Evolutionary conservation across 768 basidiomycete genomes (phyloP), one percentile per base, ranked within the genome.

Genomic region (Lactarius sp.): DNA sequence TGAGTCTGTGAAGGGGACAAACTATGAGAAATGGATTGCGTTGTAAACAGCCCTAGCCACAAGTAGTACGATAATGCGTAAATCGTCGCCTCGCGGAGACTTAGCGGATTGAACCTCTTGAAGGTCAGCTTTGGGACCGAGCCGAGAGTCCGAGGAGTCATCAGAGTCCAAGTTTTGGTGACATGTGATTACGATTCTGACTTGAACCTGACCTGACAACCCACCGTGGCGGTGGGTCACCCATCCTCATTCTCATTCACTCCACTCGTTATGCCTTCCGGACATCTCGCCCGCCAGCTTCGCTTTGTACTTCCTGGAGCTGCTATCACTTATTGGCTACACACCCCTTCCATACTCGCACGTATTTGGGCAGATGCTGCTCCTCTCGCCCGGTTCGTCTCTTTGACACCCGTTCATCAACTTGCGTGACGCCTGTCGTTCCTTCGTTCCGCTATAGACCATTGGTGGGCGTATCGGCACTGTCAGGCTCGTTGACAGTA

Each of bases 231-330:
- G 18, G n/a, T 22, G 6, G 13, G 49, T 27, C 41, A 44, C 52
- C 52, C 42, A 46, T 51, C 31, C 20, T 22, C 52, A 27, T 37
- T 22, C 20, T 22, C 52, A 27, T 37, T 22, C 56, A 20, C 42
- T 20, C 52, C 3, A 36, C 47, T 22, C 22, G 14, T 51, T 22
- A 67, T 67, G 66, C 52, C 49, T 52, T 68, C 59, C 31, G 61
- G 58, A 31, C 85, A 90, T 72, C 82, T 84, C 1, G 71, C 83
- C 60, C 80, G 81, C 55, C 89, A 90, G 76, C 80, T 91, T 70
- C 88, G 90, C 71, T 85, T 90, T 60, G 82, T 90, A 52, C 69
- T 90, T 12, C 88, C 90, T n/a, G 89, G 90, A 12, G 84, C 78
- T 1, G 70, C 75, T 46, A 66, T 85, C 69, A 88, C 88, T 3